phyloP scores from a whole-genome alignment of 345 rosid genomes.

The Carallia brachiata region DNA sequence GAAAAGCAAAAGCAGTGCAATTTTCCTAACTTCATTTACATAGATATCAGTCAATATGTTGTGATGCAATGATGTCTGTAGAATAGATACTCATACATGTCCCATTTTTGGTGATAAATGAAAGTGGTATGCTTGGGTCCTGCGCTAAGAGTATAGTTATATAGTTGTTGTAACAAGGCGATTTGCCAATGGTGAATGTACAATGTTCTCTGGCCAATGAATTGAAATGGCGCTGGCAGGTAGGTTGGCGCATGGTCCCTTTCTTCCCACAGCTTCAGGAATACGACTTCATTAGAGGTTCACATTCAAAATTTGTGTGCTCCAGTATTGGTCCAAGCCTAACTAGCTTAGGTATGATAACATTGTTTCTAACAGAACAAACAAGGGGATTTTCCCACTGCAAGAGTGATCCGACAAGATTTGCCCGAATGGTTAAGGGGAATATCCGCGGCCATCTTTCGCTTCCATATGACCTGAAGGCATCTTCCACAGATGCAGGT shows the following conservation, averaged over 20 bases:
- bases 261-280: constrained; percentile 15
- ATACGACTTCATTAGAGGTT: constrained; percentile 41
- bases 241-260: neutral
- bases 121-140: no score
- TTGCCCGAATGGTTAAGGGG: constrained; percentile 70
- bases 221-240: neutral
- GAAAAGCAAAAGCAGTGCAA: neutral
- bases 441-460: constrained; percentile 78
- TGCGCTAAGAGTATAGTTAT: no score
- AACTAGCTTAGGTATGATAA: constrained; percentile 63
- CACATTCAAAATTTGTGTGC: constrained; percentile 79
- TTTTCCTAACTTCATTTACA: neutral
- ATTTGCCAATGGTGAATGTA: neutral
- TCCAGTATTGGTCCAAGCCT: constrained; percentile 73
- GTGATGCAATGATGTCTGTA: neutral
- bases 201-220: neutral
- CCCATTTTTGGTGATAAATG: no score
- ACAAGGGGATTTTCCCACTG: constrained; percentile 86
- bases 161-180: no score
- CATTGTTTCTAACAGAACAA: constrained; percentile 58
- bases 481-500: constrained; percentile 45
- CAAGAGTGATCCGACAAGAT: constrained; percentile 72
- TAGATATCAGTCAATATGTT: neutral
- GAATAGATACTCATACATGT: neutral
- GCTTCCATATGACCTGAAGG: constrained; percentile 58